phyloP scores from a whole-genome alignment of 805 yeast species.

The Candida odintsovae region DNA sequence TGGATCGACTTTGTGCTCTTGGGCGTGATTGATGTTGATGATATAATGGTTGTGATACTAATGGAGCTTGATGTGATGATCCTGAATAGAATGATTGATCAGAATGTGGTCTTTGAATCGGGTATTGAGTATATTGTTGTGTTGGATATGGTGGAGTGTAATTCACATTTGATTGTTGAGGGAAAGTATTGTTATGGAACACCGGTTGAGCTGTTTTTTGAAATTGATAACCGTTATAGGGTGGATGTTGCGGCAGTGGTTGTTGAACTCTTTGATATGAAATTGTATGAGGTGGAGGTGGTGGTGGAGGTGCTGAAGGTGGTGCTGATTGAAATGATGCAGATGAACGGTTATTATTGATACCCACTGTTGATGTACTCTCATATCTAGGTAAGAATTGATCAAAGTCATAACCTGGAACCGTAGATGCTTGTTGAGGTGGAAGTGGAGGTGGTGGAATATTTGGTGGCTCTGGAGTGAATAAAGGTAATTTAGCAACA shows the following conservation, averaged over 20 bases:
- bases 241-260: neutral
- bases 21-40: slow-evolving; percentile 6
- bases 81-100: neutral
- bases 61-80: neutral
- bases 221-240: neutral
- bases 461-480: slow-evolving; percentile 26
- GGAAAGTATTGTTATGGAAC: slow-evolving; percentile 1
- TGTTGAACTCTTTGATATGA: neutral
- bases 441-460: slow-evolving; percentile 21
- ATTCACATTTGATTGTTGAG: slow-evolving; percentile 1
- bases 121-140: slow-evolving; percentile 2
- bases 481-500: slow-evolving; percentile 21
- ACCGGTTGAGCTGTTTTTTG: neutral
- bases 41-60: neutral
- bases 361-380: neutral
- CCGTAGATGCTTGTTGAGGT: slow-evolving; percentile 6
- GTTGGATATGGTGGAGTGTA: slow-evolving; percentile 5
- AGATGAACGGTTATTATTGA: slow-evolving; percentile 1
- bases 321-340: neutral
- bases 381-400: slow-evolving; percentile 15
- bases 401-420: neutral
- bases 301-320: neutral
- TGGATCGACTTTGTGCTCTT: slow-evolving; percentile 13
- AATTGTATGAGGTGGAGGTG: slow-evolving; percentile 5
- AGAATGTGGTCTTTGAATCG: neutral